Evolutionary conservation across 768 basidiomycete genomes (phyloP), one percentile per base, ranked within the genome.

Genomic region (Leccinum subtestaceum): DNA sequence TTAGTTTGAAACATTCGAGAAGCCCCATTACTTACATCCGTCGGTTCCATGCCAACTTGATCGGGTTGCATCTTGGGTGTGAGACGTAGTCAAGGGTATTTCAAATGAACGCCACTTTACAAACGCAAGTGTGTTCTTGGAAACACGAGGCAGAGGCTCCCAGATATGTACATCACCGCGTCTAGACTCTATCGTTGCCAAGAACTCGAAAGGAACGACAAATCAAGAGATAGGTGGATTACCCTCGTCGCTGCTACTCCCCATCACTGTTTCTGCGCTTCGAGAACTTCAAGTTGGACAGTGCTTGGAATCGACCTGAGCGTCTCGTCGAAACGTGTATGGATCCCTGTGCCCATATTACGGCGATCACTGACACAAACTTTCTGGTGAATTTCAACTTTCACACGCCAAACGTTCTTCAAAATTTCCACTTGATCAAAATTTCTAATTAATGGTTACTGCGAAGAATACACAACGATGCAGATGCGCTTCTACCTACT

Each of bases 91-190:
- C 40, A 59, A 54, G 60, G 64, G 31, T 49, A 13, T 23, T 46
- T 17, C 10, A 21, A 34, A 51, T 15, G 55, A 25, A 19, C 36
- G 49, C 45, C 45, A 45, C 27, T 54, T 58, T 61, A 57, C 61
- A 55, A 57, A 40, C 46, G 25, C n/a, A 5, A 6, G 12, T 25
- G 43, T 17, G n/a, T 11, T 31, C 51, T 45, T 48, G 53, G 53
- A 8, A 56, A 40, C 66, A 68, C 64, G 66, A 68, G 64, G 67
- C 64, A 58, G 57, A 60, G 65, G 48, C 27, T 23, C 55, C 57
- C 58, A 56, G 60, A 68, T 66, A 63, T 63, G 17, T 40, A 40
- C n/a, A 63, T 54, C 45, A 51, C 43, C n/a, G 34, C 36, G 40
- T 21, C 32, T 32, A 12, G 32, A 32, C 32, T 32, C 40, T 19